phyloP scores from a whole-genome alignment of 2,329 filamentous ascomycete species.

The Plectosphaerella cucumerina region DNA sequence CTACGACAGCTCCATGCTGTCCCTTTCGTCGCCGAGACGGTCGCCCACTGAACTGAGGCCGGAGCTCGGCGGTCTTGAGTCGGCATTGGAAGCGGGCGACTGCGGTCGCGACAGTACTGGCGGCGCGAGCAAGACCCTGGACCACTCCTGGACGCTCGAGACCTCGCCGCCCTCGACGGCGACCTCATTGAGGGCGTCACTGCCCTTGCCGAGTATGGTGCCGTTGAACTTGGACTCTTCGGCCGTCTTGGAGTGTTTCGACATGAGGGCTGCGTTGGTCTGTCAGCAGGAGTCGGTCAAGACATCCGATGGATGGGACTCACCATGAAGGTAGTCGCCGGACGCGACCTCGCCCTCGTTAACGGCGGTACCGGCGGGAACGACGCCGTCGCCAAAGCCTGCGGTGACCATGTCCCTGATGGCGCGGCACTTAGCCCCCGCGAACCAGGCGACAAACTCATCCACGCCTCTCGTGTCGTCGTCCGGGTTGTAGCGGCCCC shows the following conservation, averaged over 20 bases:
- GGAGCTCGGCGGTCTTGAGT: slow-evolving; percentile 47
- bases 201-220: slow-evolving; percentile 72
- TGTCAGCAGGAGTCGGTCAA: background rate
- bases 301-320: slow-evolving; percentile 15
- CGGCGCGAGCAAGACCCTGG: background rate
- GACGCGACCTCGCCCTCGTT: slow-evolving; percentile 62
- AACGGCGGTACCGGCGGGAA: slow-evolving; percentile 52
- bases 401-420: slow-evolving; percentile 55
- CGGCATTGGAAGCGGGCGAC: slow-evolving; percentile 9
- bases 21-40: slow-evolving; percentile 33
- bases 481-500: background rate
- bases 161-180: slow-evolving; percentile 74
- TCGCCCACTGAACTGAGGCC: slow-evolving; percentile 55
- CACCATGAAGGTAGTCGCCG: slow-evolving; percentile 67
- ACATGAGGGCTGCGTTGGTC: slow-evolving; percentile 64
- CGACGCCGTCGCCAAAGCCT: slow-evolving; percentile 4
- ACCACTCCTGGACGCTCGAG: slow-evolving; percentile 62
- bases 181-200: slow-evolving; percentile 63
- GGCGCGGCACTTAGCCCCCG: slow-evolving; percentile 69
- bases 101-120: slow-evolving; percentile 31
- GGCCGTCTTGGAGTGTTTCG: slow-evolving; percentile 85
- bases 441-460: slow-evolving; percentile 75
- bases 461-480: slow-evolving; percentile 70
- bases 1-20: slow-evolving; percentile 43
- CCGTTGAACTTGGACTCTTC: slow-evolving; percentile 84